Evolutionary conservation across 2,329 filamentous ascomycete genomes (phyloP).

Genomic region (Paracoccidioides lutzii): DNA sequence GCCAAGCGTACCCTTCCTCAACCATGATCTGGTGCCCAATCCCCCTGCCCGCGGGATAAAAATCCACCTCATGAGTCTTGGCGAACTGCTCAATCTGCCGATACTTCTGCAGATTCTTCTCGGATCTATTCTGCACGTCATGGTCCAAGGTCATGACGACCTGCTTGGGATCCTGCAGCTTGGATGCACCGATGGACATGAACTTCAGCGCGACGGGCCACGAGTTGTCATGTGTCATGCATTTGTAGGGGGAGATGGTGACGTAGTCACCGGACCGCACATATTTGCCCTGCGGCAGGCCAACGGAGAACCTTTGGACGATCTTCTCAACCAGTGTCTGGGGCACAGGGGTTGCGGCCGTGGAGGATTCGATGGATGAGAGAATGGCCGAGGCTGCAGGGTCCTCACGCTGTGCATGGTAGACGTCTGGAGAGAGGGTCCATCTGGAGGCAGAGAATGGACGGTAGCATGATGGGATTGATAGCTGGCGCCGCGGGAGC

Average conservation of each 20-base stretch:
- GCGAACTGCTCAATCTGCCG: conserved; percentile 70
- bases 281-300: conserved; percentile 58
- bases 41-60: conserved; percentile 63
- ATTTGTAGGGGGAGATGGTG: conserved; percentile 54
- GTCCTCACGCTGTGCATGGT: conserved; percentile 12
- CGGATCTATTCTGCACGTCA: conserved; percentile 72
- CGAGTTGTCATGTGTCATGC: conserved; percentile 81
- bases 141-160: conserved; percentile 78
- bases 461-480: background rate
- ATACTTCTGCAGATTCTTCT: conserved; percentile 74
- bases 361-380: conserved; percentile 10
- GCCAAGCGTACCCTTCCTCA: conserved; percentile 75
- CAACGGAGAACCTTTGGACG: conserved; percentile 68
- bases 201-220: conserved; percentile 68
- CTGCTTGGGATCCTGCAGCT: conserved; percentile 58
- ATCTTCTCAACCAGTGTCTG: conserved; percentile 92
- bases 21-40: conserved; percentile 81
- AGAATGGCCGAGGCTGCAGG: conserved; percentile 10
- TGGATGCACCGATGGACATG: conserved; percentile 66
- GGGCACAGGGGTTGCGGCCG: conserved; percentile 37
- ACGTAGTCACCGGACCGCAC: conserved; percentile 77
- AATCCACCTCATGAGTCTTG: conserved; percentile 59
- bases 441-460: conserved; percentile 7
- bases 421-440: conserved; percentile 8
- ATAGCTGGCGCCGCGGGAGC: background rate